Base-by-base conservation (phyloP, 169 alveolate species). In the Miamiensis avidus region DNA sequence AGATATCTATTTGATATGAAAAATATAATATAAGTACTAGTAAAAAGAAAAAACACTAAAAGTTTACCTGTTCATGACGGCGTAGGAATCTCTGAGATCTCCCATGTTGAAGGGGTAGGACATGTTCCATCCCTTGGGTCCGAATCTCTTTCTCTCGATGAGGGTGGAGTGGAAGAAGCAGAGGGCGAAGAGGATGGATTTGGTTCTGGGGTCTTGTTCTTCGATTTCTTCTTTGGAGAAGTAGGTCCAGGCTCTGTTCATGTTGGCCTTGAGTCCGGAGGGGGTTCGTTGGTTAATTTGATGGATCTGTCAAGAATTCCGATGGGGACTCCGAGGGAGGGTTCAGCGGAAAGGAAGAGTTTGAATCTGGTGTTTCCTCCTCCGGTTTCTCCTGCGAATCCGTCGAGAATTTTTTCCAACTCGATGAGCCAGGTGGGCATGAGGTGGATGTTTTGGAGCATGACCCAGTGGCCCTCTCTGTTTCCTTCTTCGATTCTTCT, bases 51-150 rank as follows among this genome's bases (percentile, higher is more conserved):
- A n/a, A n/a, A n/a, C n/a, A n/a, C n/a, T n/a, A n/a, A 97, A n/a
- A n/a, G n/a, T n/a, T n/a, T n/a, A n/a, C n/a, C n/a, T 98, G 87
- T 94, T 93, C 74, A 98, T 95, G 28, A 98, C 99, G 31, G 96
- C 92, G 34, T 98, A 98, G 30, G 99, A 98, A 87, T 98, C 99
- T 88, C 99, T 93, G 85, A 98, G 91, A 87, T 98, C 99, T 65
- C 99, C 99, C 87, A 97, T 94, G 78, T 97, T 96, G 94, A 97
- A 98, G 74, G 99, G 99, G 88, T 98, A 98, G 84, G 92, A 93
- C 98, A 97, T 98, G 89, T 98, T 98, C 99, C 99, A 98, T 81
- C 99, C 99, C 88, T 97, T 95, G 34, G 99, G 97, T n/a, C 99
- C 99, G 91, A 98, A 98, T 94, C 98, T 97, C 95, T 98, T 97